These are phyloP conservation scores for Kuraishia borneana DNA, from an alignment of 805 yeast genomes.

Conservation along the genomic window DNA sequence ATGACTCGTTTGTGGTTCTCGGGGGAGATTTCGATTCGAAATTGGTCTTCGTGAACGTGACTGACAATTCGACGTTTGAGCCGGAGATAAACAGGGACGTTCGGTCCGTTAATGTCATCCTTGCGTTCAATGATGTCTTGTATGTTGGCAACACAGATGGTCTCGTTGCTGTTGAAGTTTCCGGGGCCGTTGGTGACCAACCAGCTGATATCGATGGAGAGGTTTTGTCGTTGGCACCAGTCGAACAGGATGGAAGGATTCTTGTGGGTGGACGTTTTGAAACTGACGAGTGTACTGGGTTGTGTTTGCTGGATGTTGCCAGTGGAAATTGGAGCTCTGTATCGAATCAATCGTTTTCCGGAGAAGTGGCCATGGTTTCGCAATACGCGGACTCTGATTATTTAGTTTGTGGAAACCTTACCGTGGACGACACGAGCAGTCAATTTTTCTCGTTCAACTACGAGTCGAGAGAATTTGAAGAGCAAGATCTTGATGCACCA, in stretches of 20 bases:
- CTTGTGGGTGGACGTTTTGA: constrained; percentile 69
- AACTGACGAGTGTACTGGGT: constrained; percentile 43
- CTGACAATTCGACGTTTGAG: constrained; percentile 1
- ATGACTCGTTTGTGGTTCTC: constrained; percentile 37
- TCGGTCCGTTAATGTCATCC: constrained; percentile 7
- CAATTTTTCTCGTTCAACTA: constrained; percentile 49
- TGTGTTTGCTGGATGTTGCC: constrained; percentile 56
- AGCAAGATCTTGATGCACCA: constrained; percentile 15
- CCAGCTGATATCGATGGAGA: constrained; percentile 32
- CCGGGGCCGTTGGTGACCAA: constrained; percentile 31
- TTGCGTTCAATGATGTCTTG: constrained; percentile 25
- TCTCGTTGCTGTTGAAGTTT: constrained; percentile 12
- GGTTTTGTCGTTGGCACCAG: constrained; percentile 29
- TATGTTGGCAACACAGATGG: constrained; percentile 38
- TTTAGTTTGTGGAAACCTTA: constrained; percentile 42
- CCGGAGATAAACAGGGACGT: no score
- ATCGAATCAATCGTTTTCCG: constrained; percentile 25
- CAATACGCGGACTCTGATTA: constrained; percentile 28
- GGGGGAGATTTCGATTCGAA: constrained; percentile 44
- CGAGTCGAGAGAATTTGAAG: constrained; percentile 18
- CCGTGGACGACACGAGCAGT: constrained; percentile 21
- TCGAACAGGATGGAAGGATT: constrained; percentile 29
- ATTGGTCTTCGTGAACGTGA: constrained; percentile 10
- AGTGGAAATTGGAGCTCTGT: constrained; percentile 45
- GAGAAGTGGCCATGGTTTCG: constrained; percentile 42